Evolutionary conservation across 306 rosid species (phyloP), one percentile per base, ranked within the genome.

Genomic region (Acacia melanoxylon): DNA sequence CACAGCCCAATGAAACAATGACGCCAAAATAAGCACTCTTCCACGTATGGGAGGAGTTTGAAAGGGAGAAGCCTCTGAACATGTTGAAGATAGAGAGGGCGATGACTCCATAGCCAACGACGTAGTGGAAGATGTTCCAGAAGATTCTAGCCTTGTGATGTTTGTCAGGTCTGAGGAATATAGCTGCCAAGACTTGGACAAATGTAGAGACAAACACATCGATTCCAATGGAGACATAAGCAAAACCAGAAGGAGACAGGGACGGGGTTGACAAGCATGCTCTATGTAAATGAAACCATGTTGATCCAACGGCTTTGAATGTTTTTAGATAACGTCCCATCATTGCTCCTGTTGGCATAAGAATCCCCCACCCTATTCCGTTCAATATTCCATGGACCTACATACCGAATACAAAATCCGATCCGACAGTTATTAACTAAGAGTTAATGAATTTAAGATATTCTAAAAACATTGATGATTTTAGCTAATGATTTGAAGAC

Each of bases 1-100:
- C 40, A 5, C 37, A 35, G 7, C 40, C 40, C 40, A 35, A 5
- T 5, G 40, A 35, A 35, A 35, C 40, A 5, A 35, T 35, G 40
- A 35, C 7, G 7, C 40, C 40, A 35, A 35, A 35, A 35, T 35
- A 35, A 35, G 40, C 40, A 35, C 5, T 35, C 17, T 17, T 51
- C 58, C 58, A 51, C 2, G 9, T n/a, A 2, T 5, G 25, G 11
- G 0, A 70, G 6, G 45, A 42, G 0, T 69, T 45, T 1, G 79
- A 42, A 0, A 85, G 58, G 8, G 76, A 82, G 54, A 85, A 81
- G 17, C 85, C 88, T 74, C 62, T 78, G 27, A 72, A 72, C 11
- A 81, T 75, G 40, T 35, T 35, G 40, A 35, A 35, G 40, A 35
- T 35, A 5, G 40, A 35, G 40, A 35, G 40, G 40, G 6, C 7